These are phyloP conservation scores for Colletotrichum gloeosporioides DNA, from an alignment of 2,329 filamentous ascomycete species.

Conservation along the genomic window DNA sequence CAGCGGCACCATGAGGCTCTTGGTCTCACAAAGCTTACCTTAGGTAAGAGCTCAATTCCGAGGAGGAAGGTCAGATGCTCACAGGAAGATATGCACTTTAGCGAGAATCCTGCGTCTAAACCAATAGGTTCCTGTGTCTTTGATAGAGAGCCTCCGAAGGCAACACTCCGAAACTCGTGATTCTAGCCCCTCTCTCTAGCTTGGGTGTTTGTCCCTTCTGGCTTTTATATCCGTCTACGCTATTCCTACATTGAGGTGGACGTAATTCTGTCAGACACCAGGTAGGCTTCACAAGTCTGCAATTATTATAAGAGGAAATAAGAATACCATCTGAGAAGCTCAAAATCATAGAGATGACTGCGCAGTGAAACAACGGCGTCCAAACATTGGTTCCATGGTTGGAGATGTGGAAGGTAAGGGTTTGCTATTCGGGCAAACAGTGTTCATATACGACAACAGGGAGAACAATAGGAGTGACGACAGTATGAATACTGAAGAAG, in stretches of 20 bases:
- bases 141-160: neutral
- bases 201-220: neutral
- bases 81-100: neutral
- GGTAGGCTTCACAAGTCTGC: neutral
- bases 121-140: neutral
- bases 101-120: neutral
- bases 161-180: neutral
- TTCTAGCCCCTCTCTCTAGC: neutral
- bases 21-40: neutral
- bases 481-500: neutral
- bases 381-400: no score
- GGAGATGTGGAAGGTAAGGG: no score
- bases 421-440: no score
- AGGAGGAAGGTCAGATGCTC: neutral
- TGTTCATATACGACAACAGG: neutral
- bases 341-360: neutral
- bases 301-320: fast-evolving
- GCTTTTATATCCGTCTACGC: fast-evolving
- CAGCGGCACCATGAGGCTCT: neutral
- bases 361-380: neutral
- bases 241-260: fast-evolving
- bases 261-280: neutral
- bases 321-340: neutral
- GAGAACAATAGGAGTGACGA: neutral
- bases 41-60: neutral